These are phyloP conservation scores for Cynara cardunculus DNA, from an alignment of 129 eudicot species.

Conservation along the genomic window DNA sequence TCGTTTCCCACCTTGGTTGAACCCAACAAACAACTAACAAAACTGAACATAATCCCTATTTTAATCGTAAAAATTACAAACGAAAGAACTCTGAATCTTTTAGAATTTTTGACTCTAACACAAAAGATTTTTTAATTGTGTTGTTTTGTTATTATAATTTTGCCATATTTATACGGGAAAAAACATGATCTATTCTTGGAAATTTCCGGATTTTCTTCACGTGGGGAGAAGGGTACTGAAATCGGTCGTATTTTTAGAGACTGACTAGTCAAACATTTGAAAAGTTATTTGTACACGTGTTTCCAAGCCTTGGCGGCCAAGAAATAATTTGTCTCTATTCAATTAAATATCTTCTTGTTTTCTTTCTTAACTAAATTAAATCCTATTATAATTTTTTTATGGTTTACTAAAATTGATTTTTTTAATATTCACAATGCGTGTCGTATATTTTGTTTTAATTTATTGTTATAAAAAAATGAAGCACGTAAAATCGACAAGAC, in stretches of 20 bases:
- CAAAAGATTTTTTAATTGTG: not conserved
- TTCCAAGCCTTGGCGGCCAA: not conserved
- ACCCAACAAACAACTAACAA: conserved; percentile 17
- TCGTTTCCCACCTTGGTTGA: conserved; percentile 11
- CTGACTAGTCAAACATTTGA: not conserved
- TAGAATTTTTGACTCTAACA: too few species aligned
- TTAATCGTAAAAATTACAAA: not conserved
- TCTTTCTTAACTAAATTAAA: too few species aligned
- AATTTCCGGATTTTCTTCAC: not conserved
- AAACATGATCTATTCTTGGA: not conserved
- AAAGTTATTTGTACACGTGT: not conserved
- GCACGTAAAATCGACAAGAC: too few species aligned
- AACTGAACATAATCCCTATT: conserved; percentile 8
- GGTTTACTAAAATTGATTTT: not conserved
- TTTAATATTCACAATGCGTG: too few species aligned
- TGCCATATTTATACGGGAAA: too few species aligned
- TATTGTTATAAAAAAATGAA: not conserved
- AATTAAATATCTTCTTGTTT: too few species aligned
- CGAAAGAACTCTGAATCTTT: not conserved
- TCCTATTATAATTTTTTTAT: too few species aligned
- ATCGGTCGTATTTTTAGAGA: not conserved
- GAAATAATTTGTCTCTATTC: not conserved
- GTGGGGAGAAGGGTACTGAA: not conserved
- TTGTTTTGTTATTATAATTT: not conserved
- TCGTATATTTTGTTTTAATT: too few species aligned